Conservation (phyloP, 495 filamentous ascomycete genomes). For the Clavariopsis aquatica region DNA sequence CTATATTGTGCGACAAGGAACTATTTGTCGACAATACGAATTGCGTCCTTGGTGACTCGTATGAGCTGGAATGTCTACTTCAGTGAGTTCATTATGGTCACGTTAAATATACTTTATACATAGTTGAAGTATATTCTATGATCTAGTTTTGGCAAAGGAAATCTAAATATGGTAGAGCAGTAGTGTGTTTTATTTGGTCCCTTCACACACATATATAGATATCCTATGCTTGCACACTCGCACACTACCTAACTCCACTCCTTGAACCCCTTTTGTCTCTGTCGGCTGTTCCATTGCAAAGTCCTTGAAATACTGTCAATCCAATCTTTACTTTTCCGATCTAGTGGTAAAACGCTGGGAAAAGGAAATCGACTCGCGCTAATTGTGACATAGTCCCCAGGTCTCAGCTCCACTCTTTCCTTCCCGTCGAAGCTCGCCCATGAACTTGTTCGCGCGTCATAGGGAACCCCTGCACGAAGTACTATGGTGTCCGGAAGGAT, state of each 20-base stretch:
- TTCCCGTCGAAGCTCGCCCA: slow-evolving; percentile 98
- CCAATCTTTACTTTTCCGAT: slow-evolving; percentile 82
- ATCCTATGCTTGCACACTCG: neutral
- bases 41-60: too few species aligned
- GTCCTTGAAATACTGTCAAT: slow-evolving; percentile 87
- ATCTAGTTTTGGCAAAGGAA: too few species aligned
- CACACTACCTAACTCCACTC: slow-evolving; percentile 31
- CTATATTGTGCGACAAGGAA: too few species aligned
- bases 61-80: too few species aligned
- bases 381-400: slow-evolving; percentile 95
- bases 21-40: too few species aligned
- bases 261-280: slow-evolving; percentile 65
- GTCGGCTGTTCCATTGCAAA: slow-evolving; percentile 88
- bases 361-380: slow-evolving; percentile 91
- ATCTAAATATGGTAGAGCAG: too few species aligned
- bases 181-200: too few species aligned
- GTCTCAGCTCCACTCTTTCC: slow-evolving; percentile 78
- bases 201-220: neutral
- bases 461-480: slow-evolving; percentile 86
- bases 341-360: slow-evolving; percentile 78
- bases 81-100: too few species aligned
- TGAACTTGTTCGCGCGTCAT: slow-evolving; percentile 80
- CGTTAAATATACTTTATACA: too few species aligned
- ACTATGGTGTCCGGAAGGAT: slow-evolving; percentile 95
- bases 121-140: too few species aligned